Evolutionary conservation across 768 basidiomycete species (phyloP).

Genomic region (Dentipellis fragilis): DNA sequence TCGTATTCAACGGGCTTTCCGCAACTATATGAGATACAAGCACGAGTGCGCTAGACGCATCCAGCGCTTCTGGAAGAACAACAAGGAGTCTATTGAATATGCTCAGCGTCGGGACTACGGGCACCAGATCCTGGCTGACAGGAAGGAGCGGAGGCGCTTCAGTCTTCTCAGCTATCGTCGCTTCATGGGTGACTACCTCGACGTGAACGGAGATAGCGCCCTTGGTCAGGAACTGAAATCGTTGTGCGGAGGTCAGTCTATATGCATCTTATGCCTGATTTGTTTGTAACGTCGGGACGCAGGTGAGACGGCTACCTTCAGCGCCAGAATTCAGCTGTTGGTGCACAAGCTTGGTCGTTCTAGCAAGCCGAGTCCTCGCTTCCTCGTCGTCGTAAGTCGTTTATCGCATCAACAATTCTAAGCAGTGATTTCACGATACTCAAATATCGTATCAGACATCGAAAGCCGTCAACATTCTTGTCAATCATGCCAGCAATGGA

Average conservation of each 20-base stretch:
- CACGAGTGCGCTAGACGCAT: conserved; percentile 92
- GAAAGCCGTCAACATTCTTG: conserved; percentile 76
- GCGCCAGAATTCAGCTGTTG: conserved; percentile 68
- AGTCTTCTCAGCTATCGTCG: conserved; percentile 90
- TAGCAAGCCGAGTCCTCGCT: conserved; percentile 86
- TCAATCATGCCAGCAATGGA: conserved; percentile 56
- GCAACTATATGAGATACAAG: conserved; percentile 93
- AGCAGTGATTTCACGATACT: background rate
- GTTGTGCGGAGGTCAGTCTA: conserved; percentile 53
- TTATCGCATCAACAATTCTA: background rate
- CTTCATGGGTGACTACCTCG: conserved; percentile 94
- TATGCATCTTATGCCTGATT: background rate
- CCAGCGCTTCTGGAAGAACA: conserved; percentile 97
- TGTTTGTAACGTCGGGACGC: conserved; percentile 3
- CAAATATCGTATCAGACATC: conserved; percentile 42
- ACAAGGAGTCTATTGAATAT: conserved; percentile 88
- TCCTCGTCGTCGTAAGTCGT: conserved; percentile 70
- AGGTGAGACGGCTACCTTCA: conserved; percentile 80
- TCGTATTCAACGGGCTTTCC: conserved; percentile 92
- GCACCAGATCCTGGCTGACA: conserved; percentile 79
- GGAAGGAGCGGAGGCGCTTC: conserved; percentile 91
- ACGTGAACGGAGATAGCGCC: conserved; percentile 72
- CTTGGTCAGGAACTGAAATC: conserved; percentile 67
- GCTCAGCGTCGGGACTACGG: conserved; percentile 90
- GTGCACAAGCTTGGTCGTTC: conserved; percentile 82